Evolutionary conservation across 2,329 filamentous ascomycete species (phyloP), one percentile per base, ranked within the genome.

Genomic region (Pseudocercospora pini-densiflorae): DNA sequence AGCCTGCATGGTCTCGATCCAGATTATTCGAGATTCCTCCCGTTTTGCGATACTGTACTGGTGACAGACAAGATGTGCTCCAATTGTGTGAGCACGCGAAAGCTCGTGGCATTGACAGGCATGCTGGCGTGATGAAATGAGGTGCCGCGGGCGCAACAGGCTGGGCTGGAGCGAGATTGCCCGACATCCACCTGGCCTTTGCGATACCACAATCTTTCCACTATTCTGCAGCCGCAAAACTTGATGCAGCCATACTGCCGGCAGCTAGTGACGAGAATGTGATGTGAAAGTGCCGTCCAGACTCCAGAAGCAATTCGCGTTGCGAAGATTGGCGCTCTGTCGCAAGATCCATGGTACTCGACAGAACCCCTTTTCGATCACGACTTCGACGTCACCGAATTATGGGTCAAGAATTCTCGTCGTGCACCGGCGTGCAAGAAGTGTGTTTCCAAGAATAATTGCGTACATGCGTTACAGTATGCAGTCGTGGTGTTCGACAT

Each of bases 381-480:
- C 19, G 19, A 49, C 45, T 49, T 23, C 45, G n/a, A 49, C 45
- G 45, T 49, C 45, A 49, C 19, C 45, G 19, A 49, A 21, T 49
- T 24, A 21, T 49, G 45, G 5, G 3, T 24, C 45, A 49, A 24
- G 23, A 24, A 21, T 47, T 47, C 43, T 47, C 43, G 43, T 23
- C n/a, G n/a, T 47, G 43, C 43, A 47, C 21, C 43, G 43, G 43
- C 21, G 43, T 49, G 23, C 45, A 23, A 47, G 45, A 19, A 47
- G 45, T 49, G n/a, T 49, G 45, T 49, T 49, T 49, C 45, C 45
- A 49, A 23, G 21, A 49, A 49, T 49, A 49, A 49, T 49, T 36
- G 29, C 31, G 33, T 36, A 36, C 33, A 16, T 36, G 33, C 31
- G 9, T 33, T 33, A 36, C 33, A 16, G 33, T 12, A 16, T 36